Evolutionary conservation across 2,329 filamentous ascomycete species (phyloP).

Genomic region (Penicillium brevicompactum): DNA sequence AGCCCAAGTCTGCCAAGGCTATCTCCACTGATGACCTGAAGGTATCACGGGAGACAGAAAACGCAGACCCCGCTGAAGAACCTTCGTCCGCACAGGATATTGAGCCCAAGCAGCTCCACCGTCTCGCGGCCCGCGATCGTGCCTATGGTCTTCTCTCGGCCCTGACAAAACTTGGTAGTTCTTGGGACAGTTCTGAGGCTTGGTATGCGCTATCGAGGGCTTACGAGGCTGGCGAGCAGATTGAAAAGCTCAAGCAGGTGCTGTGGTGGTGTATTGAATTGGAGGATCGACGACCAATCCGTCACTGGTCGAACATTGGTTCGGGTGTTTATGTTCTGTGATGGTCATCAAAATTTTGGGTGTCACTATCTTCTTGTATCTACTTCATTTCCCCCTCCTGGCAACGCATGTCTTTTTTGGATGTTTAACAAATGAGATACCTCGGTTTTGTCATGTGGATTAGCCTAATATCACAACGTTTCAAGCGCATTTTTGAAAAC

Average conservation of each 20-base stretch:
- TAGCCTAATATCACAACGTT: slow-evolving; percentile 6
- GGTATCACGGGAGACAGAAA: slow-evolving; percentile 5
- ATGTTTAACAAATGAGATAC: slow-evolving; percentile 28
- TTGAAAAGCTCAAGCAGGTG: slow-evolving; percentile 85
- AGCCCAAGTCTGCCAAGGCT: slow-evolving; percentile 22
- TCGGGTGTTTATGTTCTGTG: slow-evolving; percentile 67
- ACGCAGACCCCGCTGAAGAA: slow-evolving; percentile 2
- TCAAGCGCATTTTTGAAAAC: slow-evolving; percentile 17
- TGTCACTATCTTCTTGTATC: slow-evolving; percentile 24
- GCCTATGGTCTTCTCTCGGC: slow-evolving; percentile 81
- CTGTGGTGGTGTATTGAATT: slow-evolving; percentile 98
- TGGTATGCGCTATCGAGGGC: slow-evolving; percentile 88
- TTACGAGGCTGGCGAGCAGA: slow-evolving; percentile 82
- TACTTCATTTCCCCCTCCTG: slow-evolving; percentile 15
- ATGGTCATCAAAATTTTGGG: slow-evolving; percentile 14
- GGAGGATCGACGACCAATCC: slow-evolving; percentile 79
- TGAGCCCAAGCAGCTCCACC: slow-evolving; percentile 72
- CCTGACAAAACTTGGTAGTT: slow-evolving; percentile 79
- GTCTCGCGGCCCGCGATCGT: slow-evolving; percentile 85
- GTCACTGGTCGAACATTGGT: slow-evolving; percentile 74
- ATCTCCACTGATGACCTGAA: slow-evolving; percentile 27
- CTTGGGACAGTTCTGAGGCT: slow-evolving; percentile 91
- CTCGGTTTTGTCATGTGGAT: slow-evolving; percentile 22
- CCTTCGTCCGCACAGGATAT: slow-evolving; percentile 33
- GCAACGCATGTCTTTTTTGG: slow-evolving; percentile 7